Evolutionary conservation across 345 rosid genomes (phyloP), one percentile per base, ranked within the genome.

Genomic region (Euphorbia lathyris): DNA sequence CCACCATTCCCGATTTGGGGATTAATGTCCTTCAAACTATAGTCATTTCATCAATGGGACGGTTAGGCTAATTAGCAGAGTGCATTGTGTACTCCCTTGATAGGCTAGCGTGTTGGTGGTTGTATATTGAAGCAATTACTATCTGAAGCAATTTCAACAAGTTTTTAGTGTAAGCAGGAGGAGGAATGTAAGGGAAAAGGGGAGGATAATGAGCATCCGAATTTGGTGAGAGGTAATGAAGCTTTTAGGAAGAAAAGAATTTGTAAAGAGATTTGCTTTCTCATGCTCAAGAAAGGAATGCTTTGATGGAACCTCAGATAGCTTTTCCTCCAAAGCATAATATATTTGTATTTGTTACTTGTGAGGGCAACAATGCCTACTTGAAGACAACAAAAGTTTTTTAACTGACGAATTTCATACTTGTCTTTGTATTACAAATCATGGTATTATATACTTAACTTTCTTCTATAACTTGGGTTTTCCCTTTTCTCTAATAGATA

Each of bases 1-100:
- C 98, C 95, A 88, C 69, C n/a, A 80, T 90, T 93, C 45, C 97
- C 97, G 1, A 87, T 85, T 29, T 80, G 83, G 8, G 92, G 86
- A 32, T 72, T 86, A 75, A 89, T 84, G 71, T 90, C 96, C 86
- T 84, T 88, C 69, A 87, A 83, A 72, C 74, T 74, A 71, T 76
- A 93, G 66, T 85, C 91, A 4, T 85, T n/a, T 61, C 81, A 11
- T 83, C 74, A 63, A 58, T 40, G 1, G 56, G 76, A 73, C 52
- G 78, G 16, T 59, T 66, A 66, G 65, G 79, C 58, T 64, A 72
- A 58, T 45, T 62, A 9, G 71, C 56, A 40, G 83, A 25, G n/a
- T 76, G 83, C 86, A 84, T 79, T 10, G 72, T 82, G 81, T 77
- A 63, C 62, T 74, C 73, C 65, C 58, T 61, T 9, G 43, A 40